phyloP scores from a whole-genome alignment of 148 eudicot genomes.

The Amaranthus palmeri region DNA sequence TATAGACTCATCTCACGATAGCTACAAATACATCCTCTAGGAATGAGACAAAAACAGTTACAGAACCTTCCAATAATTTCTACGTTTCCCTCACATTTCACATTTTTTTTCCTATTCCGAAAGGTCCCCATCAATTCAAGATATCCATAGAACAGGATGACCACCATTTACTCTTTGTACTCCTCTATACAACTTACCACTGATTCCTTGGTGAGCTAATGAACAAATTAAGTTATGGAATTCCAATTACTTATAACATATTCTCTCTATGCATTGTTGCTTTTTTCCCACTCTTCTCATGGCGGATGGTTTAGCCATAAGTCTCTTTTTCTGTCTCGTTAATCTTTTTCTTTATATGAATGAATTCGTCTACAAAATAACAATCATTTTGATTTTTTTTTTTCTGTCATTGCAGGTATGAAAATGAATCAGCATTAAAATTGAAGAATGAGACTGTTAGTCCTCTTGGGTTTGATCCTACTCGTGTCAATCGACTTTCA shows the following conservation, averaged over 20 bases:
- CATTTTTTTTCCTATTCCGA: too few relatives aligned
- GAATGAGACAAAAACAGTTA: too few relatives aligned
- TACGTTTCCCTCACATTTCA: too few relatives aligned
- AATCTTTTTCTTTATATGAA: background rate
- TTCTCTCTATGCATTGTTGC: constrained; percentile 16
- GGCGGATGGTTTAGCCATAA: constrained; percentile 24
- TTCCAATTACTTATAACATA: constrained; percentile 3
- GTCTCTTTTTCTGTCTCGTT: background rate
- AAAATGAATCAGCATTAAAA: constrained; percentile 44
- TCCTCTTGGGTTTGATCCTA: constrained; percentile 53
- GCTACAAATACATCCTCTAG: too few relatives aligned
- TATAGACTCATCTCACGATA: too few relatives aligned
- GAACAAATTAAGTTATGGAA: too few relatives aligned
- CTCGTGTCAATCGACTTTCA: constrained; percentile 74
- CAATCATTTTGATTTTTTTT: background rate
- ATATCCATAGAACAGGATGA: too few relatives aligned
- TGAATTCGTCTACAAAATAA: background rate
- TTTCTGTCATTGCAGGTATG: background rate
- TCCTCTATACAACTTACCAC: too few relatives aligned
- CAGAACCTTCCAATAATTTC: too few relatives aligned
- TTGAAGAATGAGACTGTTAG: constrained; percentile 36
- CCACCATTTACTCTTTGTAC: too few relatives aligned
- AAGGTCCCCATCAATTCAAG: too few relatives aligned
- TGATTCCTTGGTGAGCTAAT: too few relatives aligned
- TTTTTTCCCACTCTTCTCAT: constrained; percentile 20